Evolutionary conservation across 139 green algal genomes (phyloP), one percentile per base, ranked within the genome.

Genomic region (Diplosphaera chodatii): DNA sequence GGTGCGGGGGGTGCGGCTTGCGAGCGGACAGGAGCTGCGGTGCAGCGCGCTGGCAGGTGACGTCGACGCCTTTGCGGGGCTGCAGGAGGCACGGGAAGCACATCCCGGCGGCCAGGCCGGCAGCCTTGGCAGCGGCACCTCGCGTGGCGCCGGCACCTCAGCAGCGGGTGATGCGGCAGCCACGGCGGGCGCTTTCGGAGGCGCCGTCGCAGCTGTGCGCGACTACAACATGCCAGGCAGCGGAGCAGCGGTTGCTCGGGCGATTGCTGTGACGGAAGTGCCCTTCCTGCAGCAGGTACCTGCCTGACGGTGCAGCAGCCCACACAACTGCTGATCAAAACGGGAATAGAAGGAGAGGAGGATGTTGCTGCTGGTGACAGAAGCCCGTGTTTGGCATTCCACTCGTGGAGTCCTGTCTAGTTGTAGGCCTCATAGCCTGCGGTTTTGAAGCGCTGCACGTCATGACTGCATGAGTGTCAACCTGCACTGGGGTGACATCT

Each of bases 21-120:
- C 37, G 21, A 59, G 55, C 18, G 74, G 67, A 1, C 74, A 78
- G 68, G 74, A 74, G 30, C 28, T 31, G 27, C 4, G 59, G 25
- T 32, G 48, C 21, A 15, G 5, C 40, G 68, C 29, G 5, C 33
- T 27, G 23, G 28, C 68, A 41, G 27, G 66, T 13, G 28, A 65
- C 29, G 25, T 32, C 16, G 34, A 63, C 34, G 48, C 48, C 48
- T 59, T 59, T 25, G 48, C 48, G 16, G 48, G 48, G 3, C 18
- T 59, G 48, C 48, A 25, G 48, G 13, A 59, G 8, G 13, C 16
- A 18, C 16, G 48, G 16, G 3, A 25, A 23, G 3, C 31, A 32
- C 37, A 15, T 20, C 23, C 28, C 4, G n/a, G 23, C 67, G n/a
- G 32, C 40, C 27, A 3, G 18, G 32, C 10, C 32, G 31, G 67